A percentile compares a stretch with the other conserved stretches of the same genome.
These are phyloP conservation scores for Monilinia polystroma DNA, from an alignment of 2,329 filamentous ascomycete species.

Conservation along the genomic window DNA sequence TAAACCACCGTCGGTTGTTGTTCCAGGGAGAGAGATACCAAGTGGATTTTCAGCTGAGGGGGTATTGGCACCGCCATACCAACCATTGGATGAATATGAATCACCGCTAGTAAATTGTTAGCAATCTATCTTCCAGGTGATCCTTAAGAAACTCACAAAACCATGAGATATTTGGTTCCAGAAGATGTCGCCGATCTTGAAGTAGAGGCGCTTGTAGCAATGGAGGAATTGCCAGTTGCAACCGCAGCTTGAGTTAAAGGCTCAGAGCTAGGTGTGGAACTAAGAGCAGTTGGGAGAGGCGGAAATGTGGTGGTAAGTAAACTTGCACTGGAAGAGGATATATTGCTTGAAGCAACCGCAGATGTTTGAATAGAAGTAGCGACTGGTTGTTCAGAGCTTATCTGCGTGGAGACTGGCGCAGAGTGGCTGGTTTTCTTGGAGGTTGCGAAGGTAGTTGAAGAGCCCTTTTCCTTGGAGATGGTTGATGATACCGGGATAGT, in stretches of 20 bases:
- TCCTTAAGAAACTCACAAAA: not conserved
- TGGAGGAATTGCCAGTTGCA: not conserved
- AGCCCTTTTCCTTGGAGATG: not conserved
- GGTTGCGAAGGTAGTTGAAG: not conserved
- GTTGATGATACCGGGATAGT: not conserved
- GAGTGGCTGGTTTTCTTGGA: not conserved
- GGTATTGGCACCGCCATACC: not conserved
- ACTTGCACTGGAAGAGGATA: not conserved
- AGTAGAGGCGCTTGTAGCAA: not conserved
- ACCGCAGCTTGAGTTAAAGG: not conserved
- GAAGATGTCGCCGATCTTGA: not conserved
- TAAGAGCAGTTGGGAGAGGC: not conserved
- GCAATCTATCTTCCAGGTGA: not conserved
- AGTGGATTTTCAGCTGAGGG: constrained; percentile 8
- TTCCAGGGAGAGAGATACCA: constrained; percentile 2
- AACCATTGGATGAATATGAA: constrained; percentile 15
- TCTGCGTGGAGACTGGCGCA: not conserved
- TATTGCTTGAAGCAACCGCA: not conserved
- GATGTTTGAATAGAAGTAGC: not conserved
- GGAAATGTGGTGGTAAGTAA: not conserved
- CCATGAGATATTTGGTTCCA: constrained; percentile 19
- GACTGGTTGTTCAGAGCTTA: not conserved
- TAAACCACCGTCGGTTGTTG: constrained; percentile 13
- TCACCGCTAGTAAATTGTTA: not conserved
- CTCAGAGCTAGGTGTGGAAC: not conserved